Evolutionary conservation across 139 green algal genomes (phyloP).

Genomic region (Tetradesmus lagerheimii): DNA sequence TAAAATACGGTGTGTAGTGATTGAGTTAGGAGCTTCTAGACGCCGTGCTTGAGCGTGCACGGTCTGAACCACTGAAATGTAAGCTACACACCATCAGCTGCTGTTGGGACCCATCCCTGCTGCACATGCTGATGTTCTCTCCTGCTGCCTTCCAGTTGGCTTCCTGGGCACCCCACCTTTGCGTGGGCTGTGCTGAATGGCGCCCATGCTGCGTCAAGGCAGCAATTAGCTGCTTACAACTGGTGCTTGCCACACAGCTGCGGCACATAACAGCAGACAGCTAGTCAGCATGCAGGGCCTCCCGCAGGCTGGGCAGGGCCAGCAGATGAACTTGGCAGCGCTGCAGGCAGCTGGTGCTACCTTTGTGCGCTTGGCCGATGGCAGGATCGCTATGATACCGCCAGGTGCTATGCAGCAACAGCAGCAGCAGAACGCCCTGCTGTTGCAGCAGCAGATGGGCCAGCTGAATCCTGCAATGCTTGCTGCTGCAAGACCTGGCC

Average conservation of each 20-base stretch:
- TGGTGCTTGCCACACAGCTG: neutral
- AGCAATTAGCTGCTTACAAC: neutral
- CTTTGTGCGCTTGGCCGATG: conserved; percentile 16
- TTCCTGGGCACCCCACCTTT: neutral
- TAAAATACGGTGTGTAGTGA: too few relatives aligned
- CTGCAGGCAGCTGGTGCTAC: neutral
- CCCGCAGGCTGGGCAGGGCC: conserved; percentile 1
- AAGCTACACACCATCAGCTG: neutral
- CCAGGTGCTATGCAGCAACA: neutral
- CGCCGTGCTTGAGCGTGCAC: neutral
- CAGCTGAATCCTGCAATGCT: neutral
- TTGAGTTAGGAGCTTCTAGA: neutral
- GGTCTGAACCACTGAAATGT: neutral
- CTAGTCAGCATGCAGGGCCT: conserved; percentile 24
- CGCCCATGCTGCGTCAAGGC: too few relatives aligned
- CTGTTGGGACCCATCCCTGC: neutral
- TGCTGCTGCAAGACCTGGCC: neutral
- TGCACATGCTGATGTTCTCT: neutral
- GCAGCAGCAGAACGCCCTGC: conserved; percentile 5
- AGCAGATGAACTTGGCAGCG: conserved; percentile 14
- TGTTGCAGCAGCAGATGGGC: conserved; percentile 11
- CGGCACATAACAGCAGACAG: neutral
- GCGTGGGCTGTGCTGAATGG: neutral
- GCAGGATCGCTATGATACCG: conserved; percentile 1
- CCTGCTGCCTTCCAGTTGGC: neutral